Percentiles rank a stretch among this genome's conserved stretches.
Conservation (phyloP, 352 stramenopile genomes). For the Globisporangium orthogonon region DNA sequence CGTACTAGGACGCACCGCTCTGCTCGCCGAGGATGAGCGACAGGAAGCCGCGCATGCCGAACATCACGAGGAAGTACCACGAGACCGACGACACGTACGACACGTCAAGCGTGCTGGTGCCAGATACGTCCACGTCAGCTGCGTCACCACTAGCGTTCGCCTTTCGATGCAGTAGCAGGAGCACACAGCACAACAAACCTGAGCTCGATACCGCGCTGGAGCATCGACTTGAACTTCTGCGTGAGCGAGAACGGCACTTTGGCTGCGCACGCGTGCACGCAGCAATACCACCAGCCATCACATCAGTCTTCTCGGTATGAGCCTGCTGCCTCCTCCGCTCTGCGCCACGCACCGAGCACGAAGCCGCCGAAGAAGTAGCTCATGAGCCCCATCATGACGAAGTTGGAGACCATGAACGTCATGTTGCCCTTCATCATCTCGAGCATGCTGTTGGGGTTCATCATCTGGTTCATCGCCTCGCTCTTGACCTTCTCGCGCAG, state of each 20-base stretch:
- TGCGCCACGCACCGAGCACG: constrained; percentile 75
- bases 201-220: constrained; percentile 96
- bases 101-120: constrained; percentile 90
- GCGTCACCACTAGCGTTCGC: too few species aligned
- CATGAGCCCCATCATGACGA: constrained; percentile 99
- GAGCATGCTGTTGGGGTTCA: constrained; percentile 95
- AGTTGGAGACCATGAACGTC: constrained; percentile 98
- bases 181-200: constrained; percentile 25
- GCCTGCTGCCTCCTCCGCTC: too few species aligned
- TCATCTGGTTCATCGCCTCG: constrained; percentile 91
- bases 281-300: too few species aligned
- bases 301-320: too few species aligned
- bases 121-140: too few species aligned
- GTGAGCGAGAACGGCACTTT: constrained; percentile 98
- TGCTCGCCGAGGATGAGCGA: constrained; percentile 94
- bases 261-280: constrained; percentile 33
- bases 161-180: too few species aligned
- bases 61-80: constrained; percentile 99
- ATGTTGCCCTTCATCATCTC: constrained; percentile 99
- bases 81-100: constrained; percentile 97
- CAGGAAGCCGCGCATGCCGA: constrained; percentile 96
- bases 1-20: constrained; percentile 32
- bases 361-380: constrained; percentile 98
- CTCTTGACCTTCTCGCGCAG: constrained; percentile 88
- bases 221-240: constrained; percentile 97